These are phyloP conservation scores for Lathyrus oleraceus DNA, from an alignment of 306 rosid genomes.

Conservation along the genomic window DNA sequence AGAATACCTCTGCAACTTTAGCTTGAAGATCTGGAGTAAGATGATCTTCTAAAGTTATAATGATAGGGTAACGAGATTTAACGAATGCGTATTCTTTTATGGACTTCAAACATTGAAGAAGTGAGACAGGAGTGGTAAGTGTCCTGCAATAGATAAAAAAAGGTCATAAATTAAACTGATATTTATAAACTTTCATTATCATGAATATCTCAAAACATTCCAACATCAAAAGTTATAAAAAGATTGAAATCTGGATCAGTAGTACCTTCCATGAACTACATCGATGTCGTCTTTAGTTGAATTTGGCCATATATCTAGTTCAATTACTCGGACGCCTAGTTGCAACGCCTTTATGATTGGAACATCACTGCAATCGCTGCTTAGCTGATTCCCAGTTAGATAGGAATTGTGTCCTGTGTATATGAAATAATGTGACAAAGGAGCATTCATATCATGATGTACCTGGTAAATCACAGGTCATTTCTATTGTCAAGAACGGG, in stretches of 20 bases:
- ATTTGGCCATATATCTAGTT: conserved; percentile 92
- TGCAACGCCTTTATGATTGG: conserved; percentile 79
- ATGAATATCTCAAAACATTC: not conserved
- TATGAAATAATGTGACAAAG: conserved; percentile 93
- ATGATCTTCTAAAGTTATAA: conserved; percentile 89
- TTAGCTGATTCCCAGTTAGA: conserved; percentile 92
- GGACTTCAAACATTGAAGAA: conserved; percentile 76
- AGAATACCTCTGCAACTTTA: conserved; percentile 71
- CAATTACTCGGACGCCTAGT: conserved; percentile 75
- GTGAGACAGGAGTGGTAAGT: conserved; percentile 80
- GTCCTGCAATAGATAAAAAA: conserved; percentile 60
- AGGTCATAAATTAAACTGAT: conserved; percentile 6
- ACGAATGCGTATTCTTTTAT: conserved; percentile 84
- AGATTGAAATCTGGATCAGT: conserved; percentile 29
- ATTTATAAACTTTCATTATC: conserved; percentile 9
- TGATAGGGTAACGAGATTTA: conserved; percentile 75
- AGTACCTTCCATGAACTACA: conserved; percentile 92
- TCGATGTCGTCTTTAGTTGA: conserved; percentile 64
- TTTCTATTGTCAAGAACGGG: conserved; percentile 37
- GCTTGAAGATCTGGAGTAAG: conserved; percentile 79
- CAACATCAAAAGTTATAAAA: not conserved
- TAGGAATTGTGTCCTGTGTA: conserved; percentile 98
- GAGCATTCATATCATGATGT: conserved; percentile 90
- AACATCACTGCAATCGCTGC: conserved; percentile 81
- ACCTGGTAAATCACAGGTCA: conserved; percentile 57